Evolutionary conservation across 1,139 yeast species (phyloP).

Genomic region (Kodamaea sp.): DNA sequence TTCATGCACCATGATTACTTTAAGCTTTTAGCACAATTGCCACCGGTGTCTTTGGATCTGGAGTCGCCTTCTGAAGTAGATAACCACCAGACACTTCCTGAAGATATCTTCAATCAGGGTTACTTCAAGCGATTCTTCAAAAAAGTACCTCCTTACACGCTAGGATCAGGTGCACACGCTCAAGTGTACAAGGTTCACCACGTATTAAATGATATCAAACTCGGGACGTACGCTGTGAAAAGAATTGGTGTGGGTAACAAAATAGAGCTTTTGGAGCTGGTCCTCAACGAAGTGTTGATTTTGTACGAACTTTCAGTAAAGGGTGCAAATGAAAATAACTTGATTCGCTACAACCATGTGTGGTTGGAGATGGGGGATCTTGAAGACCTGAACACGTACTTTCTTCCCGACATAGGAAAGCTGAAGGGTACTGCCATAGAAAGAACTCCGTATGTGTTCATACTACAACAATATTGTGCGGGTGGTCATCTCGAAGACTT

Average conservation of each 20-base stretch:
- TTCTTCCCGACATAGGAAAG: constrained; percentile 20
- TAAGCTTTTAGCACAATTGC: constrained; percentile 36
- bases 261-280: constrained; percentile 64
- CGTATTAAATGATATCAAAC: constrained; percentile 62
- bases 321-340: constrained; percentile 52
- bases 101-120: constrained; percentile 64
- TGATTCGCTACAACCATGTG: constrained; percentile 85
- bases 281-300: constrained; percentile 75
- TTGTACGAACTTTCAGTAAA: constrained; percentile 46
- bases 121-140: constrained; percentile 71
- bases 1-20: constrained; percentile 45
- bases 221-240: constrained; percentile 83
- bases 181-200: constrained; percentile 84
- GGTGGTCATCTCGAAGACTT: constrained; percentile 85
- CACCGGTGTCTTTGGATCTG: constrained; percentile 10
- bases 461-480: constrained; percentile 81
- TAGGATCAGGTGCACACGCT: constrained; percentile 86
- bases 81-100: constrained; percentile 27
- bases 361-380: constrained; percentile 80
- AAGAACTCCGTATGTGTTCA: constrained; percentile 76
- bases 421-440: constrained; percentile 10
- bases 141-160: constrained; percentile 34
- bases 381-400: constrained; percentile 41
- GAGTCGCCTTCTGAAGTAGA: not conserved
- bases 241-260: constrained; percentile 83